Evolutionary conservation across 345 rosid genomes (phyloP), one percentile per base, ranked within the genome.

Genomic region (Pseudoturritis turrita): DNA sequence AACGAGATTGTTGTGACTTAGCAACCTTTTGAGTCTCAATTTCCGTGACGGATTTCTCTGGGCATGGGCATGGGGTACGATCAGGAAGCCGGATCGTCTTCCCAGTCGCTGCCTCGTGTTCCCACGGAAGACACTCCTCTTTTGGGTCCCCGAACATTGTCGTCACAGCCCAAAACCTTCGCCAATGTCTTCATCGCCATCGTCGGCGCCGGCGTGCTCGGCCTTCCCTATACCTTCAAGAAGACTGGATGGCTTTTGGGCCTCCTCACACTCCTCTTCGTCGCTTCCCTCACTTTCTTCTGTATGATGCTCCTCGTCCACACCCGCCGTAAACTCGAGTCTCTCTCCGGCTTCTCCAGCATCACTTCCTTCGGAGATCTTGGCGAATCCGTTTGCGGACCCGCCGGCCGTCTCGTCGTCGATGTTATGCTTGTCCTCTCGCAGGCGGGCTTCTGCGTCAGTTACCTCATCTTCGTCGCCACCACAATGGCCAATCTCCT

Each of bases 151-250:
- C 72, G 77, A 56, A 58, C 74, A 33, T 60, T 87, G 65, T 75
- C 90, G 3, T 84, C 93, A 3, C 86, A 74, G 37, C 74, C 85
- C 26, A 86, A 85, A 75, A 88, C 96, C 63, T 81, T 86, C 52
- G 95, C 91, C 11, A 88, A 88, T 59, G 81, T 86, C 41, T 88
- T 86, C 83, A 88, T 88, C 26, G 87, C 95, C 33, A 85, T 86
- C 23, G 91, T 86, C 3, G 95, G 91, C 29, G 86, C 95, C 8
- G 95, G 95, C 9, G 91, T 88, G 9, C 83, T 88, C 2, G 91
- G 95, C 13, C 81, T 88, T n/a, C 95, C 95, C 7, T 85, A 86
- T 55, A 76, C 89, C 53, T 90, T 90, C 76, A 90, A 86, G 80
- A 88, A 85, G 44, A 82, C 91, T 0, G 94, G 91, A 2, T 90